phyloP scores from a whole-genome alignment of 805 yeast genomes.

The Wickerhamomyces alni region DNA sequence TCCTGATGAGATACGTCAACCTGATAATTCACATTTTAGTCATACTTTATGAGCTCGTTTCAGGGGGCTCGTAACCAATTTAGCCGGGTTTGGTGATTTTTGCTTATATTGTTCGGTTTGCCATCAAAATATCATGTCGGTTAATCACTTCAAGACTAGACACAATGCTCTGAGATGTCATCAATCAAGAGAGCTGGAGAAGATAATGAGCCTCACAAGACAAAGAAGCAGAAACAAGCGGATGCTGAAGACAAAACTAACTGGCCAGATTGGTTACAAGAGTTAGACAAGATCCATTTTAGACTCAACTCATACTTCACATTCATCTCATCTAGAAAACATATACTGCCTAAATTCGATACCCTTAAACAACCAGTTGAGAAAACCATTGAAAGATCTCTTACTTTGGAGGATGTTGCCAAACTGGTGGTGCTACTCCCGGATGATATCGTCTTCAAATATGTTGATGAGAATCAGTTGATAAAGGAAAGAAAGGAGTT shows the following conservation, averaged over 20 bases:
- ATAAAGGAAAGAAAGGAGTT: constrained; percentile 31
- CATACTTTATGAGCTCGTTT: too few relatives aligned
- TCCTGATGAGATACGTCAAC: too few relatives aligned
- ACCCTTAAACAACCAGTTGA: constrained; percentile 48
- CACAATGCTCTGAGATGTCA: neutral
- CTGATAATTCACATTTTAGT: too few relatives aligned
- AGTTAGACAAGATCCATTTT: constrained; percentile 42
- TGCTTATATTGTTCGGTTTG: too few relatives aligned
- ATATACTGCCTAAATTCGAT: constrained; percentile 51
- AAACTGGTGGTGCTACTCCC: constrained; percentile 59
- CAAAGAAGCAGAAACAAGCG: neutral
- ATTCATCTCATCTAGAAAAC: constrained; percentile 54
- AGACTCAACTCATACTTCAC: constrained; percentile 56
- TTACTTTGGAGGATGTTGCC: constrained; percentile 54
- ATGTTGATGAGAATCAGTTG: constrained; percentile 72
- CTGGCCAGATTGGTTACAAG: constrained; percentile 29
- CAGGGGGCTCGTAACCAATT: too few relatives aligned
- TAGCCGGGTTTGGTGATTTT: too few relatives aligned
- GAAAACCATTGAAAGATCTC: constrained; percentile 36
- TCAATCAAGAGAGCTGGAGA: neutral
- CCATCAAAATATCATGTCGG: too few relatives aligned
- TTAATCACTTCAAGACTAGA: too few relatives aligned
- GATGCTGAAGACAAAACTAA: neutral
- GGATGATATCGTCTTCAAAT: constrained; percentile 61
- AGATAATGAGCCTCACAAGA: neutral